These are phyloP conservation scores for Clonostachys solani DNA, from an alignment of 2,329 filamentous ascomycete genomes.

Conservation along the genomic window DNA sequence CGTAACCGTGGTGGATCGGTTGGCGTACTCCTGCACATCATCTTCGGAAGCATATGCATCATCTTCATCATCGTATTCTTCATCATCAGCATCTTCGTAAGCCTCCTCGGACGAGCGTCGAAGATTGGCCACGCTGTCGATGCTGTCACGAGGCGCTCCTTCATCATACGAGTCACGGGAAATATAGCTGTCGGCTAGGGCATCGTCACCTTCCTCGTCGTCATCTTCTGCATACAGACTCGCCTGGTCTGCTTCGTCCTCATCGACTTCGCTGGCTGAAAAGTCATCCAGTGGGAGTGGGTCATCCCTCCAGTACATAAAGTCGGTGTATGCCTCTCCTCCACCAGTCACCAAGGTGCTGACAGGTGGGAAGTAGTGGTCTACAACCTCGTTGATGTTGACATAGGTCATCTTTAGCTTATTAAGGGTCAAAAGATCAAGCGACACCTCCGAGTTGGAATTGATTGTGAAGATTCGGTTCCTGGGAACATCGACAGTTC, in stretches of 20 bases:
- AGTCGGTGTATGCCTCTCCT: slow-evolving; percentile 94
- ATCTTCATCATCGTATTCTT: slow-evolving; percentile 30
- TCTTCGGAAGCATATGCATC: slow-evolving; percentile 30
- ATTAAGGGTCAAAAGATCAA: slow-evolving; percentile 86
- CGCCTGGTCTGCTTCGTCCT: slow-evolving; percentile 43
- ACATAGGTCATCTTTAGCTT: slow-evolving; percentile 97
- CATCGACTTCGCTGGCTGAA: slow-evolving; percentile 68
- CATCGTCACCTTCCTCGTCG: slow-evolving; percentile 31
- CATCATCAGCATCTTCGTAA: slow-evolving; percentile 27
- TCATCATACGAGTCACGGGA: slow-evolving; percentile 44
- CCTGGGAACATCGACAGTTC: slow-evolving; percentile 90
- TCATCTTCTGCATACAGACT: slow-evolving; percentile 39
- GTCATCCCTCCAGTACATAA: slow-evolving; percentile 89
- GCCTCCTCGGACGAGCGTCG: neutral
- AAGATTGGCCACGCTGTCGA: slow-evolving; percentile 19
- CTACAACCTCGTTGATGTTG: slow-evolving; percentile 93
- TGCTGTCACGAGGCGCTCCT: slow-evolving; percentile 34
- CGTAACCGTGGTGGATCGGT: slow-evolving; percentile 6
- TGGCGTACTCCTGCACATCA: slow-evolving; percentile 28
- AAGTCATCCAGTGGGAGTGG: slow-evolving; percentile 86
- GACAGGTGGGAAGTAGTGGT: slow-evolving; percentile 96
- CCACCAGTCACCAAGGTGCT: slow-evolving; percentile 82
- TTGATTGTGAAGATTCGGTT: slow-evolving; percentile 98
- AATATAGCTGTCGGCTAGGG: slow-evolving; percentile 52
- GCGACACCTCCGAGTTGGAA: slow-evolving; percentile 89